Evolutionary conservation across 495 filamentous ascomycete genomes (phyloP).

Genomic region (Lichina pygmaea): DNA sequence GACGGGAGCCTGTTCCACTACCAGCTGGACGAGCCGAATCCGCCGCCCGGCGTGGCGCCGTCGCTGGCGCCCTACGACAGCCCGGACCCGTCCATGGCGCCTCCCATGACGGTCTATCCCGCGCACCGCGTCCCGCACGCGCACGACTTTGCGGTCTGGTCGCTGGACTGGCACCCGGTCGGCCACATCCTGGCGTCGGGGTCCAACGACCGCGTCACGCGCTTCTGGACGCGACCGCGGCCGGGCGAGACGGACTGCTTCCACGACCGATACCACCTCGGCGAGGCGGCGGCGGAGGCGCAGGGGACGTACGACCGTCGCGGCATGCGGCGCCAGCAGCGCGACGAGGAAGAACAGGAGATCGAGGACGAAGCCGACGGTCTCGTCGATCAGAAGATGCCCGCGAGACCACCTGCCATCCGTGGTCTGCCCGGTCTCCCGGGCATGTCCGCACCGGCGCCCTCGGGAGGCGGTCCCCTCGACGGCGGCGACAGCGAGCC

Average conservation of each 20-base stretch:
- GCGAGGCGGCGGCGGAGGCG: conserved; percentile 74
- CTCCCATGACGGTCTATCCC: conserved; percentile 67
- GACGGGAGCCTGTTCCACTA: conserved; percentile 84
- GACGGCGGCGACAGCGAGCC: conserved; percentile 8
- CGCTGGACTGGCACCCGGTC: conserved; percentile 85
- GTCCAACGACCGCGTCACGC: conserved; percentile 85
- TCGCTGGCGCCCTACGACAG: conserved; percentile 62
- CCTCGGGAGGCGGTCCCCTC: conserved; percentile 7
- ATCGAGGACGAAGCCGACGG: conserved; percentile 79
- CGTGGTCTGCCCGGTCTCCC: conserved; percentile 24
- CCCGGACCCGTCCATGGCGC: conserved; percentile 45
- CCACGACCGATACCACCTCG: conserved; percentile 83
- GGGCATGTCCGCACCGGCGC: conserved; percentile 6
- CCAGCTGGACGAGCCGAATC: conserved; percentile 72
- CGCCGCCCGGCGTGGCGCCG: conserved; percentile 35
- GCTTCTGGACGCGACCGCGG: conserved; percentile 78
- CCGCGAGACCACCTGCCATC: conserved; percentile 18
- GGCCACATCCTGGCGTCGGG: conserved; percentile 96
- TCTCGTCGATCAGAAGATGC: conserved; percentile 82
- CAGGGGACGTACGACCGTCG: conserved; percentile 76
- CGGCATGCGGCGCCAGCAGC: conserved; percentile 49
- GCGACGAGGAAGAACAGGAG: conserved; percentile 82
- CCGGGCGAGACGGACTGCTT: conserved; percentile 64
- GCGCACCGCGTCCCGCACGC: conserved; percentile 64
- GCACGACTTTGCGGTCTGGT: conserved; percentile 88